Percentiles rank a stretch among this genome's conserved stretches.
Conservation (phyloP, 495 filamentous ascomycete genomes). For the Massariosphaeria phaeospora region DNA sequence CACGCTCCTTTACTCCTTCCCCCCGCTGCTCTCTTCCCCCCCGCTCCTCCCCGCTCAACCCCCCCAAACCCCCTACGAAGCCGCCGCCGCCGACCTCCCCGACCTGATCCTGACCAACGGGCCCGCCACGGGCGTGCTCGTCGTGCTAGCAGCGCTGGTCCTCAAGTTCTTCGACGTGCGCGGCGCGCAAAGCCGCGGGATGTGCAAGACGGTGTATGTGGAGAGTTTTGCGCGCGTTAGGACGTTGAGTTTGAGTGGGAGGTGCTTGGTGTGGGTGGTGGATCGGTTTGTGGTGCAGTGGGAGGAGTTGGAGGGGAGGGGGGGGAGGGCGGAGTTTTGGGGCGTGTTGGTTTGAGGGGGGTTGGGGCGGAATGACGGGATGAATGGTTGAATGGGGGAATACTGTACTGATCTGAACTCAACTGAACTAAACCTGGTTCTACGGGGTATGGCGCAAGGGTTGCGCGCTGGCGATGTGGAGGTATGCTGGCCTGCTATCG, state of each 20-base stretch:
- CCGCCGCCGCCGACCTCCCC: constrained; percentile 43
- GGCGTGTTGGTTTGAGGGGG: constrained; percentile 37
- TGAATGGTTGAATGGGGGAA: too few relatives aligned
- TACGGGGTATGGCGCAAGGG: too few relatives aligned
- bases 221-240: constrained; percentile 87
- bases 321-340: constrained; percentile 37
- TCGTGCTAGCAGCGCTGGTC: constrained; percentile 62
- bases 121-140: constrained; percentile 77
- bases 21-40: constrained; percentile 51
- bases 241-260: constrained; percentile 74
- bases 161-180: constrained; percentile 57
- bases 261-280: constrained; percentile 58
- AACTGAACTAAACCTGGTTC: too few relatives aligned
- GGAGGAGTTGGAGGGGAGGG: constrained; percentile 49
- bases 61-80: constrained; percentile 1
- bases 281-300: constrained; percentile 76
- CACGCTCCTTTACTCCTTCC: constrained; percentile 55
- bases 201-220: constrained; percentile 72
- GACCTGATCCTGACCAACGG: constrained; percentile 84
- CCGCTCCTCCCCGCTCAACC: constrained; percentile 37
- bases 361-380: too few relatives aligned
- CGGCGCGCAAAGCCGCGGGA: constrained; percentile 40
- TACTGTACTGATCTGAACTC: too few relatives aligned
- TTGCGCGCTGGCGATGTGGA: too few relatives aligned
- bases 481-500: too few relatives aligned